Base-by-base conservation (phyloP, 306 rosid genomes). In the Citrullus mucosospermus region DNA sequence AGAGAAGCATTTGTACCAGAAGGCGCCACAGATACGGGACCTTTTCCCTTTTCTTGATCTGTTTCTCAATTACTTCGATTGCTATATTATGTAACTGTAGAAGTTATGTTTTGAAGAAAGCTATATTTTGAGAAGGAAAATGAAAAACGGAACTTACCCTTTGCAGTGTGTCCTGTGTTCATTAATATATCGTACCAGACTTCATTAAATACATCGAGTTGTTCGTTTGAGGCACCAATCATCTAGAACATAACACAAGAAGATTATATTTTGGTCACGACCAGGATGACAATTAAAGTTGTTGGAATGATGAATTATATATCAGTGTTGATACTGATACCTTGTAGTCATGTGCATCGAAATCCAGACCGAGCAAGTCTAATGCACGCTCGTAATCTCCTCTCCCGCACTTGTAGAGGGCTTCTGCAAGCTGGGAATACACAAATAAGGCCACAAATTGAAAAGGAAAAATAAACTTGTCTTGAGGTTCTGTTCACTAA, bases 191-290 rank as follows among this genome's bases (percentile, higher is more conserved):
- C 76, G 77, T 89, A 94, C 95, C 97, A 92, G 48, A 92, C 91
- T 80, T 92, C 95, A 58, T 88, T 90, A 86, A 92, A 94, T 77
- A 90, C 92, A 70, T 91, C 98, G 16, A 88, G 78, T 82, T 94
- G 98, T 89, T 94, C 98, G 56, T 89, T 90, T 2, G 98, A 90
- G 48, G 97, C 98, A 9, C 98, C 97, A 17, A 94, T 88, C 36
- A 83, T 80, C 98, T 94, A 56, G 41, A 80, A 84, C 41, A 85
- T 14, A 41, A 82, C 13, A 10, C 13, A 8, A 41, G 41, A 57
- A 22, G 69, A 41, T 57, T 36, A 16, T 22, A 10, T 63, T 38
- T 38, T 67, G 44, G 51, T 72, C 58, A 10, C 8, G 6, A 70
- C 5, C 58, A 70, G n/a, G 20, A 22, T 70, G 57, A 48, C 38